A percentile compares a stretch with the other conserved stretches of the same genome.
Conservation (phyloP, 768 basidiomycete species). For the Rhodotorula graminis region DNA sequence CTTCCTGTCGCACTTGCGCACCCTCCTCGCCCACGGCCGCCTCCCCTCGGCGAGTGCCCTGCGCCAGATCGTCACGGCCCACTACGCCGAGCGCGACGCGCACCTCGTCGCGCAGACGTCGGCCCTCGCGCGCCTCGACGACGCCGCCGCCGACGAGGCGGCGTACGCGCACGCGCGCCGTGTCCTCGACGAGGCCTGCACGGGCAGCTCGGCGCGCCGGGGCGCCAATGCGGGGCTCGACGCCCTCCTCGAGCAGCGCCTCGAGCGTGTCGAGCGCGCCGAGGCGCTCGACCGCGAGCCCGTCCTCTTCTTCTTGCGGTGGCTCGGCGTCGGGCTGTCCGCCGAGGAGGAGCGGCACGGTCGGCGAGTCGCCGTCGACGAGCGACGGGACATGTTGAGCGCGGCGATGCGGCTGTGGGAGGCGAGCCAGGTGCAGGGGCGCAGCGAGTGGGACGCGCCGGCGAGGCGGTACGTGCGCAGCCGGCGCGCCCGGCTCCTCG, state of each 20-base stretch:
- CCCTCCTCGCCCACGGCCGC: not conserved
- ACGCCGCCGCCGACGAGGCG: not conserved
- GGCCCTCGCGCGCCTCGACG: not conserved
- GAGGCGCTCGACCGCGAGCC: constrained; percentile 13
- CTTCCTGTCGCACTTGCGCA: not conserved
- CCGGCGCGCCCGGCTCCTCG: not conserved
- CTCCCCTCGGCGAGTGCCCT: not conserved
- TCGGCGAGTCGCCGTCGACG: not conserved
- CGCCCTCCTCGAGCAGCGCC: constrained; percentile 4
- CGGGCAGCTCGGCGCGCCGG: not conserved
- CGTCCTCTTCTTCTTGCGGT: constrained; percentile 2
- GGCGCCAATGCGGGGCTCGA: not conserved
- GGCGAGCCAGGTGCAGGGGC: not conserved
- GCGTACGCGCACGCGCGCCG: constrained; percentile 16
- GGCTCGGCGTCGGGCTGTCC: not conserved
- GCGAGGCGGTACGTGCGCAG: not conserved
- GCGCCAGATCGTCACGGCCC: not conserved
- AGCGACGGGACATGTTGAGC: not conserved
- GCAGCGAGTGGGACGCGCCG: constrained; percentile 1
- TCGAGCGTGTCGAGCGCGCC: constrained; percentile 18
- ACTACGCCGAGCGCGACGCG: not conserved
- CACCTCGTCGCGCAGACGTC: not conserved
- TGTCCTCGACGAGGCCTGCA: constrained; percentile 23
- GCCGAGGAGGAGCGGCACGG: not conserved
- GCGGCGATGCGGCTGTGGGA: constrained; percentile 16